Evolutionary conservation across 441 rosid genomes (phyloP), one percentile per base, ranked within the genome.

Genomic region (Brassica balearica): DNA sequence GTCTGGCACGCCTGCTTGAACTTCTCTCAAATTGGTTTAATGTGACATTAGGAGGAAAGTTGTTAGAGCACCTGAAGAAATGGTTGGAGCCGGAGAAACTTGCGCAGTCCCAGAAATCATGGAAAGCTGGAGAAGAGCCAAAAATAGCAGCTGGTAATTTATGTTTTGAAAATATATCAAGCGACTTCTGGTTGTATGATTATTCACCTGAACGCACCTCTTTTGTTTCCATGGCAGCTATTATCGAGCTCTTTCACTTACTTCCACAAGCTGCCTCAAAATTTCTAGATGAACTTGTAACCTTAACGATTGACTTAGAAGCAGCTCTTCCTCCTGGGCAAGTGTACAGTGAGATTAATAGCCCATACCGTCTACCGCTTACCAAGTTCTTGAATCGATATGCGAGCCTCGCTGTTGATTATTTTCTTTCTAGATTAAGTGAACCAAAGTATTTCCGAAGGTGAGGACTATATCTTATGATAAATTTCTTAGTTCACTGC

Each of bases 1-100:
- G 98, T 80, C 82, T 96, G 81, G 99, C 97, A 36, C 99, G 98
- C 72, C 83, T 96, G 74, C 99, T 96, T 82, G 99, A 96, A 88
- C 98, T 96, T 82, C 72, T 96, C 69, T 91, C 99, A 71, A 96
- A 86, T 85, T 96, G 99, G 97, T 96, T 96, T 81, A 96, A 96
- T 83, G 99, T 94, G 68, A 93, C 99, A 25, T 85, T 96, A 86
- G 99, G 99, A 72, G 92, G 94, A 65, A 96, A 96, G 90, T 85
- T 96, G 88, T 85, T 96, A 80, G 99, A 92, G 87, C 99, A 96
- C 87, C 98, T 96, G 51, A 94, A 89, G 86, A 94, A 94, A 86
- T 96, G 99, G 99, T 84, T 96, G 85, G 98, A 94, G 82, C 99
- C 98, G 64, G 99, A 96, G 79, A 96, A 91, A 86, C 99, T 96